Evolutionary conservation across 495 filamentous ascomycete species (phyloP).

Genomic region (Talaromyces stipitatus): DNA sequence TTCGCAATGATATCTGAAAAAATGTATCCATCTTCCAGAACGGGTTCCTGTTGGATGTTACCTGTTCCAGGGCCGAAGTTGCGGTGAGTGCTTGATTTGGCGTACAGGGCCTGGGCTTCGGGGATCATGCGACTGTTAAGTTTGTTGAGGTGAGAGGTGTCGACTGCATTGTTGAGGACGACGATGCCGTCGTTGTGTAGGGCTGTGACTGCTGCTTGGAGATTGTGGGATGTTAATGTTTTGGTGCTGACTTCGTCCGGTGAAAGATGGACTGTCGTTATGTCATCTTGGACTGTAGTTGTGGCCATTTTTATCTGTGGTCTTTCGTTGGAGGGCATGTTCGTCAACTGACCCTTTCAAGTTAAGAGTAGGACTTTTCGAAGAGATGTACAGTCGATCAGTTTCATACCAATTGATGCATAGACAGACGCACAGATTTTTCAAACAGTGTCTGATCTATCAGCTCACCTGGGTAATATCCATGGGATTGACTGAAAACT

Average conservation of each 20-base stretch:
- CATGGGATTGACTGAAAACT: too few species aligned
- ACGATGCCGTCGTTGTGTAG: constrained; percentile 51
- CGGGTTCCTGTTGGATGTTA: constrained; percentile 49
- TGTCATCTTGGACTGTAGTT: not conserved
- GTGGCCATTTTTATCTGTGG: constrained; percentile 3
- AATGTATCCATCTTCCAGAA: constrained; percentile 30
- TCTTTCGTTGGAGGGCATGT: too few species aligned
- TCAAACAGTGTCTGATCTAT: too few species aligned
- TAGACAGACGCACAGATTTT: too few species aligned
- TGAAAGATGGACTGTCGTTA: constrained; percentile 12
- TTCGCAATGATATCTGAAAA: constrained; percentile 37
- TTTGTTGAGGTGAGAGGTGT: constrained; percentile 33
- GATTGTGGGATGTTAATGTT: constrained; percentile 27
- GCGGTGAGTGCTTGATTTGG: constrained; percentile 27
- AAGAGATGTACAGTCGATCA: too few species aligned
- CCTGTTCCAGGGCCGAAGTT: constrained; percentile 46
- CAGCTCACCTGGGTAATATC: too few species aligned
- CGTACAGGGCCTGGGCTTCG: constrained; percentile 38
- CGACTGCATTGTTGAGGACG: constrained; percentile 44
- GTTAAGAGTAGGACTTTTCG: too few species aligned
- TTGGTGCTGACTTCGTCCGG: constrained; percentile 12
- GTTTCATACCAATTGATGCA: too few species aligned
- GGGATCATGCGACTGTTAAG: constrained; percentile 45
- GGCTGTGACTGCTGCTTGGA: constrained; percentile 45
- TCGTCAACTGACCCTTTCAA: too few species aligned